Evolutionary conservation across 768 basidiomycete species (phyloP).

Genomic region (Russula compacta): DNA sequence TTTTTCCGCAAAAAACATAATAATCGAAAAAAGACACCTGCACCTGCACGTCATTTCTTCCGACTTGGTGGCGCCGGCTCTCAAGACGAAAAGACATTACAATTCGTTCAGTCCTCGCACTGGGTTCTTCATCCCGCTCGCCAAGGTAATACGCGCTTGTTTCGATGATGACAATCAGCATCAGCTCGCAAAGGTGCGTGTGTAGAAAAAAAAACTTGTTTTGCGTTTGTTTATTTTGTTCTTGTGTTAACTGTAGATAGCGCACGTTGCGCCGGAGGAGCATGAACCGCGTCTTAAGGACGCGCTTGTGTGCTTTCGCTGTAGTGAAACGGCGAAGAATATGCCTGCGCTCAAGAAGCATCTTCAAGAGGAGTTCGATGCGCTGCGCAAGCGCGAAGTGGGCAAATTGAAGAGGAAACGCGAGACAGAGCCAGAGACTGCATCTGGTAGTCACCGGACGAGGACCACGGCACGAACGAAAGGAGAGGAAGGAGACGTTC

Average conservation of each 20-base stretch:
- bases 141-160: conserved; percentile 78
- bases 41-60: conserved; percentile 82
- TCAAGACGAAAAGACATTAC: conserved; percentile 88
- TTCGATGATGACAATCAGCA: conserved; percentile 33
- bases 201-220: not conserved
- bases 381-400: conserved; percentile 3
- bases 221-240: not conserved
- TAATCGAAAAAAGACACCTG: conserved; percentile 44
- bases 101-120: conserved; percentile 82
- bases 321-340: conserved; percentile 51
- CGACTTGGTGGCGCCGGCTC: conserved; percentile 55
- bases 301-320: conserved; percentile 60
- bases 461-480: not conserved
- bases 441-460: not conserved
- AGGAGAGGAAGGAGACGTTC: not conserved
- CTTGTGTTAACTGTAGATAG: conserved; percentile 34
- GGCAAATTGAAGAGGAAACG: conserved; percentile 14
- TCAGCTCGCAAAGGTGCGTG: conserved; percentile 43
- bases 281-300: conserved; percentile 66
- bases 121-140: conserved; percentile 74
- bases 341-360: conserved; percentile 71
- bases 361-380: conserved; percentile 64
- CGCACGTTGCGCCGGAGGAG: conserved; percentile 37
- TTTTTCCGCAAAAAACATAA: no score
- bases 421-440: not conserved